Evolutionary conservation across 2,329 filamentous ascomycete genomes (phyloP), one percentile per base, ranked within the genome.

Genomic region (Pseudogymnoascus destructans): DNA sequence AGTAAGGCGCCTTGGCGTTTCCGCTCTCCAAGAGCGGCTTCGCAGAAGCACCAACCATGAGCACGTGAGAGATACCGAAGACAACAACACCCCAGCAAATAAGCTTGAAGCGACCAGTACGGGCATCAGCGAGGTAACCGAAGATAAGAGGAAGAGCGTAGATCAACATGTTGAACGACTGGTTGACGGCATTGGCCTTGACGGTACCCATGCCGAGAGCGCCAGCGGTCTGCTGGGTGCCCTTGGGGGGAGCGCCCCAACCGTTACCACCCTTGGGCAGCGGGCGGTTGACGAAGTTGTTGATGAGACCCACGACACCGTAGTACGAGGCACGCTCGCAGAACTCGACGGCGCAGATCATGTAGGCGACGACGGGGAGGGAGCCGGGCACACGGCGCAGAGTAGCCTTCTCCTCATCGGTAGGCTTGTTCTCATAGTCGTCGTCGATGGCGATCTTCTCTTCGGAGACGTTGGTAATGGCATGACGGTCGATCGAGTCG

Each of bases 241-340:
- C 65, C 3, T 57, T 23, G 10, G 60, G 57, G 0, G 79, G 80
- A 19, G 73, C 69, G 27, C 66, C 66, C 35, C 52, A 62, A 6
- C 71, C 70, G 60, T 71, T 70, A 2, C 71, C 71, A 13, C 73
- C 75, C 1, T 67, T 61, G 1, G 82, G 82, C 3, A 86, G 66
- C 3, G 78, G 76, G 8, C 78, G 77, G 63, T 85, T 79, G 65
- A 86, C 77, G 64, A 78, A 86, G 66, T 86, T 86, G 61, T 73
- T 74, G 66, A 82, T 81, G 6, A 65, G 69, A 0, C 75, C 77
- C 42, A 80, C 78, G 3, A 82, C 84, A 58, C 86, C 86, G 66
- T 89, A 89, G 78, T 88, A 90, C 11, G 82, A 85, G 72, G 87
- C 88, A 55, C 86, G 82, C 73, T 90, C 86, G 72, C 83, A 87